A percentile compares a stretch with the other conserved stretches of the same genome.
These are phyloP conservation scores for Alternaria sp. DNA, from an alignment of 2,329 filamentous ascomycete species.

Conservation along the genomic window DNA sequence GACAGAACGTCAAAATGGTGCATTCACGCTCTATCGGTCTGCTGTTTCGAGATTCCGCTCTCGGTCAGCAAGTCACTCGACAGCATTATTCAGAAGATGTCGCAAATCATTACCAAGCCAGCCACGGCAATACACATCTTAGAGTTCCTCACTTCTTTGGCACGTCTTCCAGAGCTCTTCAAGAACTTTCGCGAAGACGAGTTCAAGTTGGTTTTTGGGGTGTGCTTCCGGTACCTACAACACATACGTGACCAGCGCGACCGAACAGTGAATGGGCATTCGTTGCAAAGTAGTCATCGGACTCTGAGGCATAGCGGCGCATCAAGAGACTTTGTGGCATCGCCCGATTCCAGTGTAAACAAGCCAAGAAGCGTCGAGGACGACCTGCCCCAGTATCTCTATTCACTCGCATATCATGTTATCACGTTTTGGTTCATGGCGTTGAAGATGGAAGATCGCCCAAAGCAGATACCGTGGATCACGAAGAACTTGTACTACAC, in stretches of 20 bases:
- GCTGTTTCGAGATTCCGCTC: conserved; percentile 90
- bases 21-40: conserved; percentile 93
- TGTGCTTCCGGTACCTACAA: conserved; percentile 92
- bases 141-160: conserved; percentile 90
- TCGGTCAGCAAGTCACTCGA: conserved; percentile 87
- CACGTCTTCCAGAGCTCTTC: conserved; percentile 82
- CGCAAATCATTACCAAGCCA: conserved; percentile 92
- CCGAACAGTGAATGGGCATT: conserved; percentile 44
- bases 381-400: conserved; percentile 91
- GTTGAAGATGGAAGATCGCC: conserved; percentile 82
- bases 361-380: conserved; percentile 63
- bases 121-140: conserved; percentile 93
- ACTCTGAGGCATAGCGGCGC: conserved; percentile 55
- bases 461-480: conserved; percentile 88
- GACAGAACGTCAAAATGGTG: conserved; percentile 90
- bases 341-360: conserved; percentile 45
- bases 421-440: conserved; percentile 98
- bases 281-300: conserved; percentile 47
- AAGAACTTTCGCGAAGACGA: conserved; percentile 91
- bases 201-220: conserved; percentile 92
- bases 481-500: conserved; percentile 81
- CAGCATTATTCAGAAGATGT: conserved; percentile 89
- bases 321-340: conserved; percentile 53
- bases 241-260: conserved; percentile 74
- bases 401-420: conserved; percentile 91